A percentile compares a stretch with the other conserved stretches of the same genome.
Conservation (phyloP, 2,329 filamentous ascomycete genomes). For the Hypoxylon sp. region DNA sequence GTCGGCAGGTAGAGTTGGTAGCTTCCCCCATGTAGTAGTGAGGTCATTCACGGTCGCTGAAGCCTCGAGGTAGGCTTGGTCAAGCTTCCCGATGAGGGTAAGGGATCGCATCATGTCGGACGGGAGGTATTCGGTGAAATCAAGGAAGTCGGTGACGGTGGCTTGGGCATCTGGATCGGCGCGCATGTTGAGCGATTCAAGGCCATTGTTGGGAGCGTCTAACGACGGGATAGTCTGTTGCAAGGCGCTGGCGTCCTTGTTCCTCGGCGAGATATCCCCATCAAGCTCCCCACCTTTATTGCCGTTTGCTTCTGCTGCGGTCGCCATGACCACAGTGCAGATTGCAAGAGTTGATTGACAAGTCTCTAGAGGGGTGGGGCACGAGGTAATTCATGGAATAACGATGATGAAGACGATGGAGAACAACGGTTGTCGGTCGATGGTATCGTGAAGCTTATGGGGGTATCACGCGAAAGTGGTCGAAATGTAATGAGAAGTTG, state of each 20-base stretch:
- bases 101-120: slow-evolving; percentile 77
- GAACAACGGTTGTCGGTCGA: slow-evolving; percentile 5
- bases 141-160: slow-evolving; percentile 78
- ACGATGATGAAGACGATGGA: not conserved
- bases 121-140: slow-evolving; percentile 78
- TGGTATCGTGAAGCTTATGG: slow-evolving; percentile 10
- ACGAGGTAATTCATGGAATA: not conserved
- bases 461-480: slow-evolving; percentile 13
- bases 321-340: slow-evolving; percentile 40
- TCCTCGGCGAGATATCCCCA: slow-evolving; percentile 56
- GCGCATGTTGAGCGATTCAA: slow-evolving; percentile 65
- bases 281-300: slow-evolving; percentile 47
- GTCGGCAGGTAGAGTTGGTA: slow-evolving; percentile 65
- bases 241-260: slow-evolving; percentile 51
- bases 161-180: slow-evolving; percentile 77
- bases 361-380: not conserved
- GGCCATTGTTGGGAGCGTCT: slow-evolving; percentile 55
- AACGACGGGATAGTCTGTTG: slow-evolving; percentile 55
- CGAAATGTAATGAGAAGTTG: slow-evolving; percentile 13
- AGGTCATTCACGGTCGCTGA: slow-evolving; percentile 70
- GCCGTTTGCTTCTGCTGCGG: slow-evolving; percentile 44
- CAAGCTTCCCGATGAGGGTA: slow-evolving; percentile 75
- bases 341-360: not conserved
- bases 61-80: slow-evolving; percentile 70
- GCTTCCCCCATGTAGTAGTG: slow-evolving; percentile 69